Evolutionary conservation across 441 rosid species (phyloP).

Genomic region (Mallotus japonicus): DNA sequence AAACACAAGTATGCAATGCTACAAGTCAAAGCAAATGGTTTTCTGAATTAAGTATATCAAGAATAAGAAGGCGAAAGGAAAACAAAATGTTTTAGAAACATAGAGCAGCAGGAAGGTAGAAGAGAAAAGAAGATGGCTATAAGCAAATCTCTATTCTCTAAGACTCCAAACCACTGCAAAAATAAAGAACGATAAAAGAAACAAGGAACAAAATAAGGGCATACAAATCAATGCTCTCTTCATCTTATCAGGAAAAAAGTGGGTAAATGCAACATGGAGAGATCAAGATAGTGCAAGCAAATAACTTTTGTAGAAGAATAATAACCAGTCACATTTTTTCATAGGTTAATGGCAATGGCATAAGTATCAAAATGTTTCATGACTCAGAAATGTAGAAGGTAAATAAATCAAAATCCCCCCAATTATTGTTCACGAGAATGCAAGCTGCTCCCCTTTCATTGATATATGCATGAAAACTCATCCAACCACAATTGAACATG

Average conservation of each 20-base stretch:
- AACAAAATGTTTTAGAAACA: too few species aligned
- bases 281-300: background rate
- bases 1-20: background rate
- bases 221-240: background rate
- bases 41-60: background rate
- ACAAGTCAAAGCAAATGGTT: background rate
- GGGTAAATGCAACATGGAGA: background rate
- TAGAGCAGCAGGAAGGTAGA: background rate
- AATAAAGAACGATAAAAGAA: background rate
- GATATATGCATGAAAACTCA: background rate
- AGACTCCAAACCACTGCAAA: background rate
- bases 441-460: background rate
- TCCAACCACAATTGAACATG: background rate
- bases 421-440: background rate
- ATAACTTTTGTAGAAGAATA: background rate
- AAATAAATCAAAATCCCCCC: background rate
- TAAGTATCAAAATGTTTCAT: background rate
- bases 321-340: background rate
- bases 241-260: background rate
- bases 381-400: background rate
- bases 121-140: background rate
- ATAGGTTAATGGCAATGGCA: background rate
- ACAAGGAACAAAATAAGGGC: background rate
- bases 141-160: background rate
- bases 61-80: background rate